A percentile compares a stretch with the other conserved stretches of the same genome.
These are phyloP conservation scores for Aspergillus indologenus DNA, from an alignment of 495 filamentous ascomycete species.

Conservation along the genomic window DNA sequence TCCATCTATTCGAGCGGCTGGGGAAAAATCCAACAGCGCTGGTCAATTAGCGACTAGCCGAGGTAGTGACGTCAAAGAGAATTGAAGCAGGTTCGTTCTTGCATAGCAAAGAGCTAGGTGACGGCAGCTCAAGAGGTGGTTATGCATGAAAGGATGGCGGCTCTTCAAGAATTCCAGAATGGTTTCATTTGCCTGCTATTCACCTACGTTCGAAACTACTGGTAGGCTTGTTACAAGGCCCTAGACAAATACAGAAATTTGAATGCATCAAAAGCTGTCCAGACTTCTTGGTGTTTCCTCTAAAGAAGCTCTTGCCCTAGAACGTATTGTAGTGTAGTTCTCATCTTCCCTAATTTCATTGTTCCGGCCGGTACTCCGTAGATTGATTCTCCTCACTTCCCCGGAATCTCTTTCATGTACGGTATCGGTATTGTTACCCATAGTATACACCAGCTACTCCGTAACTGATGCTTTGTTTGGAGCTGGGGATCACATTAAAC, in stretches of 20 bases:
- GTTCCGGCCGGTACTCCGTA: neutral
- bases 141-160: neutral
- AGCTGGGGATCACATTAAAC: slow-evolving; percentile 4
- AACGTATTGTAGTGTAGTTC: no score
- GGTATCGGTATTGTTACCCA: slow-evolving; percentile 1
- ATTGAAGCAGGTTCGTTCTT: neutral
- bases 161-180: neutral
- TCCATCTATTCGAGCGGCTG: slow-evolving; percentile 4
- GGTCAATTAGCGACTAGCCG: slow-evolving; percentile 6
- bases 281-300: no score
- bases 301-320: no score
- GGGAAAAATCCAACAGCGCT: neutral
- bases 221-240: neutral
- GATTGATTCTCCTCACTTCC: neutral
- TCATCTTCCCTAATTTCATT: neutral
- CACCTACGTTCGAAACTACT: neutral
- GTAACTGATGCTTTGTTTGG: neutral
- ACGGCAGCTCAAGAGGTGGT: neutral
- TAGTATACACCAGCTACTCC: neutral
- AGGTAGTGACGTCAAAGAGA: slow-evolving; percentile 13
- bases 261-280: no score
- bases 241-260: no score
- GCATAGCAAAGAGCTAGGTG: neutral
- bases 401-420: slow-evolving; percentile 1
- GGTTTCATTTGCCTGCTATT: neutral